Evolutionary conservation across 441 rosid genomes (phyloP), one percentile per base, ranked within the genome.

Genomic region (Pelargonium citronellum): DNA sequence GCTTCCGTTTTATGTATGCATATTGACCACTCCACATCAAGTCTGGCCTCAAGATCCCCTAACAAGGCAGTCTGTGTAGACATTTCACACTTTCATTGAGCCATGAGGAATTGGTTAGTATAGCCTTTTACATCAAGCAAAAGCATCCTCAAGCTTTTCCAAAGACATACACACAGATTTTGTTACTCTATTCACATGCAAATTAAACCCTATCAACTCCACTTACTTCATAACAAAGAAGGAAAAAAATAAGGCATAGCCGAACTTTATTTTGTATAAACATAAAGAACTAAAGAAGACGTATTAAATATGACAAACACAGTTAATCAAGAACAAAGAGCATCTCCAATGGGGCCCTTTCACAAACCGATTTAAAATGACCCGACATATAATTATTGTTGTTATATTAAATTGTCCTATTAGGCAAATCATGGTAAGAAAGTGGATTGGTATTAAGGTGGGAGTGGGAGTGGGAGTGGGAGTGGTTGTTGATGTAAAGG

Each of bases 401-500:
- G 22, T 20, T 22, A 22, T 22, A 60, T 20, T 60, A 60, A 20
- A 60, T 22, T 60, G 24, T 60, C 24, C 37, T 60, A 60, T 60
- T 60, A 9, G 64, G 64, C 34, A 60, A 60, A 60, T 60, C 34
- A 60, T 60, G 37, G 64, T 22, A 60, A 20, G 64, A 60, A 60
- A 60, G 34, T 60, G 64, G 34, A 60, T 20, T 60, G 24, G 34
- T 22, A 22, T 60, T 20, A 60, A 60, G 9, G 64, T 60, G 34
- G 64, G 64, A 30, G 34, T 20, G 20, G 13, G 34, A 60, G 64
- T 60, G 34, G 64, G 64, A 30, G 34, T 20, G 20, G 13, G 34
- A 60, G 64, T 60, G 64, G 64, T 60, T 60, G 34, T 8, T 60
- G 64, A 60, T 22, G 64, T 60, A 60, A 60, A 60, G 30, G 34